Evolutionary conservation across 2,329 filamentous ascomycete species (phyloP), one percentile per base, ranked within the genome.

Genomic region (Pleomassaria siparia): DNA sequence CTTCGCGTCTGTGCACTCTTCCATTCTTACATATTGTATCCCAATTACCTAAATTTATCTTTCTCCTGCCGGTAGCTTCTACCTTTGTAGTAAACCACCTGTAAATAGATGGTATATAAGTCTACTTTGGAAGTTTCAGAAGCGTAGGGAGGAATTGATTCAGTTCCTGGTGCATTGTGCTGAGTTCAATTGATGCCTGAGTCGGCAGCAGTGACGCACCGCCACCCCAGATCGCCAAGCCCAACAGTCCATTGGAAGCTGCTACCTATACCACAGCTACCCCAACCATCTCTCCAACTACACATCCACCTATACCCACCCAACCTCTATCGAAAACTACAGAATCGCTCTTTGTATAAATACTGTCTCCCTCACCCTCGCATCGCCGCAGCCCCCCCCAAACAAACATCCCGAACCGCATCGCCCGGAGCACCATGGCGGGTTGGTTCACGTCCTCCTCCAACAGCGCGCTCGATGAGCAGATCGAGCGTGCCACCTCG

Each of bases 401-500:
- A n/a, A 21, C 35, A 6, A 37, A 22, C 18, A 18, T 3, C 35
- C 18, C 35, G n/a, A 37, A 37, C 35, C 45, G 32, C 50, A 46
- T 28, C 43, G 8, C 45, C 50, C 44, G 41, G 28, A 60, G 43
- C 48, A 60, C 40, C 80, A 96, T 96, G 91, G 86, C 90, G 69
- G 91, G 91, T 80, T 99, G 92, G 92, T 97, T 95, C 71, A 62
- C 59, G 47, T 89, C 88, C 60, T 92, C 90, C 70, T 83, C 86
- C 74, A 90, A 89, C 73, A 89, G 87, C 67, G 90, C 91, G 75
- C 81, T 99, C 74, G 94, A 99, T 74, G 91, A 96, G 76, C 94
- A 97, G 80, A 87, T 99, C 66, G 92, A 96, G 72, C 89, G 88
- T 73, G 94, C 94, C 43, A 99, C 94, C 13, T 86, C 88, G 58